Percentiles rank a stretch among this genome's conserved stretches.
Evolutionary conservation across 176 grass and related monocot genomes (phyloP).

Genomic region (Microstegium vimineum): DNA sequence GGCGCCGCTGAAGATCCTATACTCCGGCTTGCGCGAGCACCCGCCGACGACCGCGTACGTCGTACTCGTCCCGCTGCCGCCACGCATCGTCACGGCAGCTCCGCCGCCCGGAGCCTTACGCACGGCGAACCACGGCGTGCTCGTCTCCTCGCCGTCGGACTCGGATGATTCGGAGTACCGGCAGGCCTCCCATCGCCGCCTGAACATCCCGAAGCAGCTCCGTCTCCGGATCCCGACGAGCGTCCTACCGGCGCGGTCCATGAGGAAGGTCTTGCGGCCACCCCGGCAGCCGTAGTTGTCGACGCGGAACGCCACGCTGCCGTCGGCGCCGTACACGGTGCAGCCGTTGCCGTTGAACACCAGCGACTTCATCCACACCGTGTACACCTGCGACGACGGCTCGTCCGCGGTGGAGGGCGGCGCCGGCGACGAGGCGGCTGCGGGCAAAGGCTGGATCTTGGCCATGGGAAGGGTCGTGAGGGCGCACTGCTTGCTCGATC

Average conservation of each 20-base stretch:
- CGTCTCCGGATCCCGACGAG: slow-evolving; percentile 45
- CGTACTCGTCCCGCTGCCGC: too few relatives aligned
- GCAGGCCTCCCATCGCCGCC: too few relatives aligned
- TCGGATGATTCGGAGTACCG: too few relatives aligned
- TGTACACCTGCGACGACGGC: slow-evolving; percentile 28
- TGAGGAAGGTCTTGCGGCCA: slow-evolving; percentile 52
- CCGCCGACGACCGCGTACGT: too few relatives aligned
- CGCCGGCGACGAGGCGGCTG: background rate
- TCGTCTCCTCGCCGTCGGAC: too few relatives aligned
- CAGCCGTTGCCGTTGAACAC: slow-evolving; percentile 73
- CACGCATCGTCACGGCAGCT: too few relatives aligned
- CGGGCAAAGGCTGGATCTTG: slow-evolving; percentile 36
- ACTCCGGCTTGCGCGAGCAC: too few relatives aligned
- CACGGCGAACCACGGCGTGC: too few relatives aligned
- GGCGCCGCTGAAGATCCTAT: too few relatives aligned
- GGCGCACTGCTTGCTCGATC: background rate
- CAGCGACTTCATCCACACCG: slow-evolving; percentile 88
- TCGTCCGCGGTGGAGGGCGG: background rate
- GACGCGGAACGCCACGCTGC: slow-evolving; percentile 55
- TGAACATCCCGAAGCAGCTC: too few relatives aligned
- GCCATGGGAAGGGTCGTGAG: background rate
- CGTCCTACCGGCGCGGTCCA: slow-evolving; percentile 50
- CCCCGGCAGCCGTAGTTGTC: slow-evolving; percentile 71
- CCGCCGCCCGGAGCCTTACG: too few relatives aligned
- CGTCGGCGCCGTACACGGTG: slow-evolving; percentile 61